Conservation (phyloP, 2,329 filamentous ascomycete species). For the Diaporthe eres region DNA sequence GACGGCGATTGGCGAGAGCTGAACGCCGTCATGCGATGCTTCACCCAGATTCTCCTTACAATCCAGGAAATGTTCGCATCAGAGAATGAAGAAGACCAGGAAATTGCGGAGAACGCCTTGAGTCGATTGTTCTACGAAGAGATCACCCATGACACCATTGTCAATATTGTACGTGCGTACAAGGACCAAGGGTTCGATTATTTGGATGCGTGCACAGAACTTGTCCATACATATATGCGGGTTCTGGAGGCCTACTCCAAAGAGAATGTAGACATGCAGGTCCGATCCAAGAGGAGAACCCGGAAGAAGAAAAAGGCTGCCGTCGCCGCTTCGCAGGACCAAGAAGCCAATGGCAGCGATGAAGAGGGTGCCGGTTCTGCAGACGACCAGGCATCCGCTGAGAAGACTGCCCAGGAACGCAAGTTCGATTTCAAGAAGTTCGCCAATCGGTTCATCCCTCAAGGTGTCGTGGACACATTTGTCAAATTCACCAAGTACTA, state of each 20-base stretch:
- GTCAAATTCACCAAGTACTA: conserved; percentile 85
- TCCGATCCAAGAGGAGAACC: conserved; percentile 83
- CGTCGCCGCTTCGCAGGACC: conserved; percentile 50
- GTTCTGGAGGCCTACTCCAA: conserved; percentile 95
- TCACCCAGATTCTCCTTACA: conserved; percentile 92
- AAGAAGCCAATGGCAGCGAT: conserved; percentile 62
- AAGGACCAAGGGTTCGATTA: conserved; percentile 96
- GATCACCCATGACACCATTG: conserved; percentile 88
- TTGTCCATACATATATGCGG: conserved; percentile 90
- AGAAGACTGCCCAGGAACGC: conserved; percentile 81
- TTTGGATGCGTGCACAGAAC: conserved; percentile 90
- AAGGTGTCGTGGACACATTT: conserved; percentile 91
- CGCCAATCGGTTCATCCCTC: conserved; percentile 82
- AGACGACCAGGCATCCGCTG: conserved; percentile 79
- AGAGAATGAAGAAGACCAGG: conserved; percentile 90
- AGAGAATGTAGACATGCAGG: conserved; percentile 93
- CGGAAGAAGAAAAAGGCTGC: conserved; percentile 79
- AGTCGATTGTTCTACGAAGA: conserved; percentile 99
- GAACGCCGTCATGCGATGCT: conserved; percentile 90
- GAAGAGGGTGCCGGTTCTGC: conserved; percentile 78
- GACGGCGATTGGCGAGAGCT: conserved; percentile 90
- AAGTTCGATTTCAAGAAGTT: conserved; percentile 96
- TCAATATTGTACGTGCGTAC: conserved; percentile 85
- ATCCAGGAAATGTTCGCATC: conserved; percentile 94
- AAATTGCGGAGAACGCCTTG: conserved; percentile 97